phyloP scores from a whole-genome alignment of 768 basidiomycete genomes.

The Termitomyces sp. region DNA sequence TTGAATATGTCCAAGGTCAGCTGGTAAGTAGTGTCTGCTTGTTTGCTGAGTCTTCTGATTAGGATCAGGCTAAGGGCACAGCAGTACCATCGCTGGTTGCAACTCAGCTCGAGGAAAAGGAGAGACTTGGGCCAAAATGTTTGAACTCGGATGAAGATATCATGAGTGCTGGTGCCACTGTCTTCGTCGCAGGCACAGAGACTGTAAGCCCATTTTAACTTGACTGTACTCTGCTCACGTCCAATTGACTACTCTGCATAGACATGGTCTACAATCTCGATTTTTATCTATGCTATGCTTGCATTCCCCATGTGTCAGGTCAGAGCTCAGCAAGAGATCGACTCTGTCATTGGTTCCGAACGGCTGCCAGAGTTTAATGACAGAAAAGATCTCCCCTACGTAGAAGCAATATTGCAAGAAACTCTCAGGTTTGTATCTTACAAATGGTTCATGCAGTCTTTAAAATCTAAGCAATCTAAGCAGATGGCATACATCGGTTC shows the following conservation, averaged over 20 bases:
- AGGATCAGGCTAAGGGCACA: constrained; percentile 12
- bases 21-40: constrained; percentile 20
- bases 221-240: not conserved
- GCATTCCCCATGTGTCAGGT: constrained; percentile 29
- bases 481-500: constrained; percentile 3
- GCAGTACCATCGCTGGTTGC: constrained; percentile 17
- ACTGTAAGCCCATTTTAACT: constrained; percentile 21
- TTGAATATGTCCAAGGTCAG: constrained; percentile 22
- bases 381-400: not conserved
- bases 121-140: not conserved
- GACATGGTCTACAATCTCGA: constrained; percentile 25
- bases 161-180: constrained; percentile 13
- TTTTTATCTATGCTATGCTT: constrained; percentile 36
- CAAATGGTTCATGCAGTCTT: too few species aligned
- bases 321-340: constrained; percentile 37
- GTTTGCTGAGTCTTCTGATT: not conserved
- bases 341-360: constrained; percentile 29
- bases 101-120: constrained; percentile 9
- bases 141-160: constrained; percentile 12
- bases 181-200: constrained; percentile 26
- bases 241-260: constrained; percentile 5
- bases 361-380: constrained; percentile 32
- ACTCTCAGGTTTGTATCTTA: constrained; percentile 9
- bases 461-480: not conserved
- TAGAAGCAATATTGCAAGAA: constrained; percentile 29